Conservation (phyloP, 208 protist genomes). For the Leishmania tropica region DNA sequence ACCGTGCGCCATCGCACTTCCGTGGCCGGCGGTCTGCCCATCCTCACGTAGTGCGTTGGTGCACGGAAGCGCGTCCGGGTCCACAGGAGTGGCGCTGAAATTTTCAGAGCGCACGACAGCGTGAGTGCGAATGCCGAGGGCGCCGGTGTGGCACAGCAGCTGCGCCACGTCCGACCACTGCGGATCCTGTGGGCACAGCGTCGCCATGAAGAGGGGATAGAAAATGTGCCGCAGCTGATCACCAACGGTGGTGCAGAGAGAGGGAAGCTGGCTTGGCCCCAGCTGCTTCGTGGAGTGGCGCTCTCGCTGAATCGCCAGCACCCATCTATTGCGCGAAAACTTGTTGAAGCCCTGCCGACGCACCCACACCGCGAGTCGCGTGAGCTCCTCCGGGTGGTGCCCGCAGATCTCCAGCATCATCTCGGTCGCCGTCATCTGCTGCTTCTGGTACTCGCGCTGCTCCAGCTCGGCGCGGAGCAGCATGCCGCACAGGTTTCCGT, state of each 20-base stretch:
- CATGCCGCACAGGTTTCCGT: conserved; percentile 79
- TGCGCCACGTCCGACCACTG: conserved; percentile 91
- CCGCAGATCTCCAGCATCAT: conserved; percentile 75
- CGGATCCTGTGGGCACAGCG: conserved; percentile 85
- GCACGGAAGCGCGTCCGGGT: conserved; percentile 59
- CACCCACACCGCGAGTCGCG: conserved; percentile 74
- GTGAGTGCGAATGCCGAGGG: conserved; percentile 92
- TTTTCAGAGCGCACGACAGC: conserved; percentile 51
- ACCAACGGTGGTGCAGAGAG: conserved; percentile 57
- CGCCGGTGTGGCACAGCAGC: conserved; percentile 94
- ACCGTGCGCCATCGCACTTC: conserved; percentile 5
- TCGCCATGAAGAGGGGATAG: conserved; percentile 97
- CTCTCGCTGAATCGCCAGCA: conserved; percentile 55
- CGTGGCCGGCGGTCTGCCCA: not conserved
- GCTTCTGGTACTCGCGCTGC: conserved; percentile 67
- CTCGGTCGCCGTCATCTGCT: conserved; percentile 68
- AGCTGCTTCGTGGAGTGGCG: conserved; percentile 16
- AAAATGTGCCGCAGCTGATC: conserved; percentile 97
- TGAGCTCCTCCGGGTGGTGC: conserved; percentile 70
- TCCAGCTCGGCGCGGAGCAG: conserved; percentile 85
- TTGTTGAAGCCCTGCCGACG: conserved; percentile 86
- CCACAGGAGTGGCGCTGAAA: conserved; percentile 38
- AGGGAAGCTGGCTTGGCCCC: conserved; percentile 45
- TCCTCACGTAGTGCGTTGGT: not conserved
- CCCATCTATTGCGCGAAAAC: conserved; percentile 78